Evolutionary conservation across 352 stramenopile species (phyloP), one percentile per base, ranked within the genome.

Genomic region (Pythium scleroteichum): DNA sequence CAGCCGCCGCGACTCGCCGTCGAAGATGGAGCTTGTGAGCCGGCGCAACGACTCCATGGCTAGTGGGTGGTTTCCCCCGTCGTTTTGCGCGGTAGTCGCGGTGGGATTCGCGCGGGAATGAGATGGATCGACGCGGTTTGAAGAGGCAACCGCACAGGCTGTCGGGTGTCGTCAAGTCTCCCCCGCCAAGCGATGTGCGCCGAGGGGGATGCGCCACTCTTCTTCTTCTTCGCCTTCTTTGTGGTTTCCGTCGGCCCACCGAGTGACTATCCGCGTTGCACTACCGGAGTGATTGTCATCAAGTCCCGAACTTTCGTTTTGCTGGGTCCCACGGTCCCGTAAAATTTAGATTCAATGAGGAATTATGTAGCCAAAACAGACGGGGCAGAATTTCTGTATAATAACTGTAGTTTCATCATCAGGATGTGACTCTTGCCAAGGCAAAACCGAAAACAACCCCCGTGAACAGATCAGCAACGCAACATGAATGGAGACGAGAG

Each of bases 1-100:
- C 17, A 72, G 56, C 6, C 72, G 56, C 6, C 72, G 71, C 13
- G 64, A 62, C 17, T 72, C 62, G 53, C 66, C 55, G 35, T 90
- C 78, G 41, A 88, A 82, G 48, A 92, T 72, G 51, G 77, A 90
- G 68, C 76, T 91, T 44, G 82, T 90, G 38, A 92, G 77, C 7
- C 79, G 75, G 3, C 82, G 78, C n/a, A 92, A 63, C 10, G 82
- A 90, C 42, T 92, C 82, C 82, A 92, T 91, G 5, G 1, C 22
- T 24, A 42, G 23, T 4, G n/a, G 22, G 42, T 53, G 52, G 38
- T 59, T 59, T 61, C 52, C 33, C 33, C 40, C 41, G 35, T 17
- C 16, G 20, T n/a, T 35, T 46, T 45, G 32, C 50, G 29, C 9
- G 47, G n/a, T 19, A n/a, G 2, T 19, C 12, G 2, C 0, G 7